phyloP scores from a whole-genome alignment of 2,329 filamentous ascomycete genomes.

The Aspergillus pseudoglaucus region DNA sequence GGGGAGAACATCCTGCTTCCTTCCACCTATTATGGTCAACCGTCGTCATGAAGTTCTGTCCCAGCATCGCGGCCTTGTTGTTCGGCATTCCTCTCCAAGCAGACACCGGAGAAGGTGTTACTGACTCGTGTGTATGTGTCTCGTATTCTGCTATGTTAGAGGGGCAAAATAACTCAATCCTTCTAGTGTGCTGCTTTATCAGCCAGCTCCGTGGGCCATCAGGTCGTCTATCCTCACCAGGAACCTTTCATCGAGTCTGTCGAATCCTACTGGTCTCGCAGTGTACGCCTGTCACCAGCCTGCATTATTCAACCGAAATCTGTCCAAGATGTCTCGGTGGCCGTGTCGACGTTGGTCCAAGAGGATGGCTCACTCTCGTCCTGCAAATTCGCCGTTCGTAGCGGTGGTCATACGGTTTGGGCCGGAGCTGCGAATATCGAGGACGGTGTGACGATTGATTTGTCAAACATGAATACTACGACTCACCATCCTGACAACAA shows the following conservation, averaged over 20 bases:
- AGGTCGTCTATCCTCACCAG: conserved; percentile 13
- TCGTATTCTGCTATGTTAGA: not conserved
- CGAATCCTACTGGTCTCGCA: conserved; percentile 17
- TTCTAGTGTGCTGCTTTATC: conserved; percentile 7
- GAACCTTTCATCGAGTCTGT: conserved; percentile 14
- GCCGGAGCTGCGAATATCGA: conserved; percentile 37
- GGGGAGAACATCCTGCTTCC: not conserved
- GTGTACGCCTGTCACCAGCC: conserved; percentile 15
- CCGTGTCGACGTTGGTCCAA: conserved; percentile 11
- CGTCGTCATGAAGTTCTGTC: not conserved
- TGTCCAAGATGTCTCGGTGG: conserved; percentile 16
- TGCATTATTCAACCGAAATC: conserved; percentile 20
- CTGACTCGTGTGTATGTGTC: not conserved
- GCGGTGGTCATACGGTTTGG: conserved; percentile 39
- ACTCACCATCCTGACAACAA: conserved; percentile 8
- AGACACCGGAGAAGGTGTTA: not conserved
- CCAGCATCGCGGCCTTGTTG: not conserved
- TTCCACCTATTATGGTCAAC: not conserved
- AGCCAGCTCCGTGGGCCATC: conserved; percentile 5
- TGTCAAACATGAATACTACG: conserved; percentile 20
- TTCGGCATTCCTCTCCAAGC: not conserved
- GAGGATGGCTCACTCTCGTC: conserved; percentile 1
- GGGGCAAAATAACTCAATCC: not conserved
- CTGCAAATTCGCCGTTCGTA: conserved; percentile 29
- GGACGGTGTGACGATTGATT: conserved; percentile 39